These are phyloP conservation scores for Elaeagnus macrophylla DNA, from an alignment of 306 rosid genomes.

Conservation along the genomic window DNA sequence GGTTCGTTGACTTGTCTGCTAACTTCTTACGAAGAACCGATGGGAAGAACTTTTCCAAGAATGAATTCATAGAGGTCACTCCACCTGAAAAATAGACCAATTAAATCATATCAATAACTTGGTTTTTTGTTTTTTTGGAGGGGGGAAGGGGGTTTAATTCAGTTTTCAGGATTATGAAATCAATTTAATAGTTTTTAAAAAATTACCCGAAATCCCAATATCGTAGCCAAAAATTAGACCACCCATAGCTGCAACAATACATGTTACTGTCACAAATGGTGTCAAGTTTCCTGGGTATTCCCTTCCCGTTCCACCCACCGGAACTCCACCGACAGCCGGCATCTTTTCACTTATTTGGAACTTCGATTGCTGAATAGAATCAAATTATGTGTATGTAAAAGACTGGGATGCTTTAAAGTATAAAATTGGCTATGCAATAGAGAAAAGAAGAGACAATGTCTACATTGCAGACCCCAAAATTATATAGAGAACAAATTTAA, in stretches of 20 bases:
- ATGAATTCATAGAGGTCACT: conserved; percentile 85
- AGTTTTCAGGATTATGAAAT: not conserved
- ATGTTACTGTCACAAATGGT: conserved; percentile 51
- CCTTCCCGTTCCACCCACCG: conserved; percentile 18
- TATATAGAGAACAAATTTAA: too few species aligned
- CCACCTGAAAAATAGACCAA: conserved; percentile 41
- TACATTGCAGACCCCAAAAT: too few species aligned
- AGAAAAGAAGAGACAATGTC: too few species aligned
- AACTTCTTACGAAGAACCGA: conserved; percentile 48
- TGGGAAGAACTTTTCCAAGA: conserved; percentile 61
- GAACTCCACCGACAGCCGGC: conserved; percentile 61
- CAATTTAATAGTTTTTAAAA: too few species aligned
- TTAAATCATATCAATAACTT: not conserved
- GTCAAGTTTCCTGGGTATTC: conserved; percentile 78
- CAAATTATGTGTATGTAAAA: too few species aligned
- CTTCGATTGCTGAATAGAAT: not conserved
- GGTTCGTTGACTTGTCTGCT: conserved; percentile 17
- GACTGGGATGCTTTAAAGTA: too few species aligned
- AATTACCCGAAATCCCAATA: conserved; percentile 81
- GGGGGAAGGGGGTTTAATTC: too few species aligned
- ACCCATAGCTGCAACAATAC: conserved; percentile 95
- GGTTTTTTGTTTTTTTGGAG: too few species aligned
- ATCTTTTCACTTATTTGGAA: conserved; percentile 19
- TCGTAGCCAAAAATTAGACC: conserved; percentile 95
- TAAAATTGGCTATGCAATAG: too few species aligned